Conservation (phyloP, 805 yeast genomes). For the Yueomyces sinensis region DNA sequence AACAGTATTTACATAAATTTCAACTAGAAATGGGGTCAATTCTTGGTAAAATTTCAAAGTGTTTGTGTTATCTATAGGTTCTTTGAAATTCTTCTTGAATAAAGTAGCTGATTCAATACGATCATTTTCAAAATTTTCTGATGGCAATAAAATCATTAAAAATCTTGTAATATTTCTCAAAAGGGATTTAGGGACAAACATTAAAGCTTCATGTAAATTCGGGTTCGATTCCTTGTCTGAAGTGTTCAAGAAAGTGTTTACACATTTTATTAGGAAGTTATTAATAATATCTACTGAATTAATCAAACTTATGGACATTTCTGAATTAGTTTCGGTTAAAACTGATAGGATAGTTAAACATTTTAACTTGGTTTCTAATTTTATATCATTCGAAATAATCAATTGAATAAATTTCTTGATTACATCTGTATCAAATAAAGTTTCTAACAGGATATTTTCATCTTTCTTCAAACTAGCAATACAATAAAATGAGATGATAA, state of each 20-base stretch:
- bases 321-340: conserved; percentile 30
- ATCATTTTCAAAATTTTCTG: conserved; percentile 6
- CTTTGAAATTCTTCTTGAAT: background rate
- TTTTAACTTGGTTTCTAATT: conserved; percentile 20
- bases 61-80: background rate
- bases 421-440: conserved; percentile 17
- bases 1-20: conserved; percentile 60
- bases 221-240: conserved; percentile 29
- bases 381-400: conserved; percentile 19
- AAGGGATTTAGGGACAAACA: conserved; percentile 62
- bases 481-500: conserved; percentile 16
- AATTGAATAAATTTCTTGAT: conserved; percentile 22
- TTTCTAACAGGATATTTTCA: conserved; percentile 6
- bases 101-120: background rate
- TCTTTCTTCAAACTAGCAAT: conserved; percentile 6
- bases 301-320: conserved; percentile 32
- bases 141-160: conserved; percentile 46
- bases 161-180: conserved; percentile 41
- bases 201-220: conserved; percentile 52
- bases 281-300: conserved; percentile 35
- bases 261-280: conserved; percentile 30
- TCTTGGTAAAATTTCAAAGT: conserved; percentile 7
- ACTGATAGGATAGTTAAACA: conserved; percentile 31
- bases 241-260: conserved; percentile 39
- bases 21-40: conserved; percentile 40